These are phyloP conservation scores for Xylaria acuta DNA, from an alignment of 495 filamentous ascomycete genomes.

Conservation along the genomic window DNA sequence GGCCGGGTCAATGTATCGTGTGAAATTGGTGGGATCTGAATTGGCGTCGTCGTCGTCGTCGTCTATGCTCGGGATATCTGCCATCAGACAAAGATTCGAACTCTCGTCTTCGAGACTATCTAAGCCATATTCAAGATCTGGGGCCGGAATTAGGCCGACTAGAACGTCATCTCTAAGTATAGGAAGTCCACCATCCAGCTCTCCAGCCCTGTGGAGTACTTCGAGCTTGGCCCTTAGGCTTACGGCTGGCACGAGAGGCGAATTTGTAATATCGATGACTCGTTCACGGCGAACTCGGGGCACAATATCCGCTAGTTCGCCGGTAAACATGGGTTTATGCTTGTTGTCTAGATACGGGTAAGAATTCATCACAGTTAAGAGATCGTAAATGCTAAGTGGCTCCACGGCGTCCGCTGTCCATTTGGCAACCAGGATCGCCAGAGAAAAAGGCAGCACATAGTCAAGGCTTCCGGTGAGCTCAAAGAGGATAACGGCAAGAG, in stretches of 20 bases:
- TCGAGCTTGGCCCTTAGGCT: constrained; percentile 82
- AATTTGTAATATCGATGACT: constrained; percentile 85
- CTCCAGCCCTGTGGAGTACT: constrained; percentile 79
- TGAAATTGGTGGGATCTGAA: constrained; percentile 81
- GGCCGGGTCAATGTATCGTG: constrained; percentile 87
- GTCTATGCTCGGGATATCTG: constrained; percentile 60
- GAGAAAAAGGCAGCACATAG: constrained; percentile 92
- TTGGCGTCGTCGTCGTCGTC: constrained; percentile 66
- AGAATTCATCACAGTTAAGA: constrained; percentile 95
- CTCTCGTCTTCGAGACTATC: constrained; percentile 80
- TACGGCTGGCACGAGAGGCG: constrained; percentile 75
- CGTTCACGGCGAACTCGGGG: constrained; percentile 73
- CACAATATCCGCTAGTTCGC: constrained; percentile 84
- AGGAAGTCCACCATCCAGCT: constrained; percentile 90
- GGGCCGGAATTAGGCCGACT: constrained; percentile 89
- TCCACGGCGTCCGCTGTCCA: constrained; percentile 98
- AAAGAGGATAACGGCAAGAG: constrained; percentile 92
- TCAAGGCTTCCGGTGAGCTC: constrained; percentile 93
- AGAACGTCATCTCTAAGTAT: constrained; percentile 81
- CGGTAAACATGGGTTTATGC: constrained; percentile 84
- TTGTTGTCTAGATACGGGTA: constrained; percentile 97
- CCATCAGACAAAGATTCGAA: constrained; percentile 80
- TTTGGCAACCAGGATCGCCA: constrained; percentile 91
- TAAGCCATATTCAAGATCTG: constrained; percentile 91
- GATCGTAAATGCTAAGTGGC: constrained; percentile 92